Conservation (phyloP, 148 eudicot species). For the Rhododendron ferrugineum region DNA sequence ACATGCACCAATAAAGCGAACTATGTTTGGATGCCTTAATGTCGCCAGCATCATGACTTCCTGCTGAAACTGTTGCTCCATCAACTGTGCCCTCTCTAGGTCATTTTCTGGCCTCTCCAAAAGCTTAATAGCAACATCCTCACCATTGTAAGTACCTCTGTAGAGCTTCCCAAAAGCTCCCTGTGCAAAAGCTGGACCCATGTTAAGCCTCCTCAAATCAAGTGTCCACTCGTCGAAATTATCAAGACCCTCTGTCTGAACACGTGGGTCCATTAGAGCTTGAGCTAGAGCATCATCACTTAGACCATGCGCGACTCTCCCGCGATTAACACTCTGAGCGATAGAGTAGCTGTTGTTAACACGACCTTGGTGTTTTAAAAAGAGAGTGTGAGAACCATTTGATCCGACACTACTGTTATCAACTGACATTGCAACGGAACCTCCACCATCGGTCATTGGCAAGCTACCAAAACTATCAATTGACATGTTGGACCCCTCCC, state of each 20-base stretch:
- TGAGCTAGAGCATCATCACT: slow-evolving; percentile 91
- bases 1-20: slow-evolving; percentile 89
- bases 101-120: slow-evolving; percentile 97
- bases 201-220: slow-evolving; percentile 80
- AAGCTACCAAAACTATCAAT: slow-evolving; percentile 74
- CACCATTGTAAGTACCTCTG: slow-evolving; percentile 88
- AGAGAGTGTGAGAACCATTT: slow-evolving; percentile 80
- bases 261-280: slow-evolving; percentile 76
- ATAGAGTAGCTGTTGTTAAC: slow-evolving; percentile 59
- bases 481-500: slow-evolving; percentile 90
- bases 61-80: slow-evolving; percentile 99
- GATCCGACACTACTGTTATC: slow-evolving; percentile 97
- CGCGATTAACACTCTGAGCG: slow-evolving; percentile 68
- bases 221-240: slow-evolving; percentile 95
- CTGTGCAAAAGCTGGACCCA: slow-evolving; percentile 94
- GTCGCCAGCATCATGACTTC: slow-evolving; percentile 98
- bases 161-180: slow-evolving; percentile 98
- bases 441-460: slow-evolving; percentile 83
- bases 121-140: slow-evolving; percentile 94
- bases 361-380: slow-evolving; percentile 75
- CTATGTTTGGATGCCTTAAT: slow-evolving; percentile 86
- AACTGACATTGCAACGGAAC: slow-evolving; percentile 91
- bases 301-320: slow-evolving; percentile 68
- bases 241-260: slow-evolving; percentile 70
- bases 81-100: slow-evolving; percentile 64